These are phyloP conservation scores for Calocera cornea DNA, from an alignment of 768 basidiomycete species.

Conservation along the genomic window DNA sequence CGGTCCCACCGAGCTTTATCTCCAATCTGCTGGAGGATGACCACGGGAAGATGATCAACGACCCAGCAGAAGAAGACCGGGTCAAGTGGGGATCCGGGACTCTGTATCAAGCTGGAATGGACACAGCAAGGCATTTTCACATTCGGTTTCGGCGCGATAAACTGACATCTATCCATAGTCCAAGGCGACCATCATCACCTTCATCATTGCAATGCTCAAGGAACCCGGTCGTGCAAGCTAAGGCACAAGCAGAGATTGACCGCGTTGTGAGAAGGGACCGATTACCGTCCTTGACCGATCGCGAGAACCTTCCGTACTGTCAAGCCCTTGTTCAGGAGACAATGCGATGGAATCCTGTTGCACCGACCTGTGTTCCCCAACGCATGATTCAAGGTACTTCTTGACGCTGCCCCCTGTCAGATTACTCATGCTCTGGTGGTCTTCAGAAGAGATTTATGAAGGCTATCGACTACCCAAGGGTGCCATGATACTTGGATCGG, in stretches of 20 bases:
- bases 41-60: neutral
- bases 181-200: neutral
- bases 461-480: conserved; percentile 22
- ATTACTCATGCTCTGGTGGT: neutral
- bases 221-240: conserved; percentile 18
- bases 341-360: neutral
- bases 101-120: neutral
- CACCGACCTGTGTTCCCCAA: conserved; percentile 12
- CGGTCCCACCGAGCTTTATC: neutral
- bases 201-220: neutral
- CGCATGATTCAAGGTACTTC: too few species aligned
- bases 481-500: conserved; percentile 16
- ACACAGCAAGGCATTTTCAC: too few species aligned
- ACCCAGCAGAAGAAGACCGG: neutral
- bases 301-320: neutral
- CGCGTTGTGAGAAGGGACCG: conserved; percentile 16
- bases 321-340: neutral
- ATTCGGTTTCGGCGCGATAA: too few species aligned
- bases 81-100: neutral
- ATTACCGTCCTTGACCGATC: conserved; percentile 15
- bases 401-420: too few species aligned
- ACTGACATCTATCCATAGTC: neutral
- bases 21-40: neutral
- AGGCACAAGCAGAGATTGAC: conserved; percentile 20
- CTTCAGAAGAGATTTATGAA: conserved; percentile 16